Evolutionary conservation across 768 basidiomycete species (phyloP).

Genomic region (Rhizopogon vinicolor): DNA sequence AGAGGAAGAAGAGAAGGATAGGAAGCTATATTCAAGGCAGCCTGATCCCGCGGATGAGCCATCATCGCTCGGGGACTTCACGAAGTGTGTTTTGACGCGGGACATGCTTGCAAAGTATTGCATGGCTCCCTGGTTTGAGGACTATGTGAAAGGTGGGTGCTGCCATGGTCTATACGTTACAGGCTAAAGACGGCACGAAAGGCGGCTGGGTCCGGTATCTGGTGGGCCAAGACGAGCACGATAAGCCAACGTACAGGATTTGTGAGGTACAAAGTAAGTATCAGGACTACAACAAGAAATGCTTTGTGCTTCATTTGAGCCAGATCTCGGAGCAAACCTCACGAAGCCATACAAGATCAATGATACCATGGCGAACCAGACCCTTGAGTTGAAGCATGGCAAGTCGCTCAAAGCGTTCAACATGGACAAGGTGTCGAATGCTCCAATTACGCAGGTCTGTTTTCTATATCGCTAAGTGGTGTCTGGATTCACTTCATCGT

Average conservation of each 20-base stretch:
- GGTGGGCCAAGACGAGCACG: constrained; percentile 54
- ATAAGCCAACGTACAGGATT: constrained; percentile 68
- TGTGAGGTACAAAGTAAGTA: constrained; percentile 74
- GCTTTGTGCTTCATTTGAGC: constrained; percentile 6
- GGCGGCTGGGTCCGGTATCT: constrained; percentile 86
- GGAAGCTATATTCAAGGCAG: constrained; percentile 43
- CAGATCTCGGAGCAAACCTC: constrained; percentile 49
- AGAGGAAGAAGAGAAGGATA: constrained; percentile 66
- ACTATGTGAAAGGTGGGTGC: constrained; percentile 66
- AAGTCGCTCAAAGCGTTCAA: constrained; percentile 52
- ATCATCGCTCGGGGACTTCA: constrained; percentile 53
- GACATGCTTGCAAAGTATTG: constrained; percentile 67
- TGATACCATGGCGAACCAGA: constrained; percentile 56
- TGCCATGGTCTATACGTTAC: background rate
- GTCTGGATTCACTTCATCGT: constrained; percentile 1
- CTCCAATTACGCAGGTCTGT: constrained; percentile 56
- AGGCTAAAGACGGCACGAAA: constrained; percentile 23
- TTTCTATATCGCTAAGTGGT: background rate
- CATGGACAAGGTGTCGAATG: constrained; percentile 90
- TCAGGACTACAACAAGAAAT: background rate
- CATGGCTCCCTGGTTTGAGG: constrained; percentile 80
- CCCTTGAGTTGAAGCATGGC: constrained; percentile 76
- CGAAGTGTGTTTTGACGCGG: constrained; percentile 60
- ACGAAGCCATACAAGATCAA: constrained; percentile 72
- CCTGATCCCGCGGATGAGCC: constrained; percentile 40